Base-by-base conservation (phyloP, 345 rosid genomes). In the Anastatica hierochuntica region DNA sequence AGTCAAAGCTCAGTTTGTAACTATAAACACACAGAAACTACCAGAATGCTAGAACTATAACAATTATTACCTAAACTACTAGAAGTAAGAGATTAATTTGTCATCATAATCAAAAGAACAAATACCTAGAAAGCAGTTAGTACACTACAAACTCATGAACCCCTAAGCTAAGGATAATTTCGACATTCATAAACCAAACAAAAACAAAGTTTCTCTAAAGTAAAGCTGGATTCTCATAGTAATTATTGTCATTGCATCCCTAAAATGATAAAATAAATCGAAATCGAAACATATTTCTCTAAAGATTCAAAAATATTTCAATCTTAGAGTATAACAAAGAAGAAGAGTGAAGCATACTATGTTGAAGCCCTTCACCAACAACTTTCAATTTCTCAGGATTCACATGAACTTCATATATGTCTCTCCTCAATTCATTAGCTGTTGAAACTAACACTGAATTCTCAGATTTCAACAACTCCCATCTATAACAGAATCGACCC, bases 371-470 rank as follows among this genome's bases (percentile, higher is more conserved):
- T 68, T 80, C 84, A 58, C 88, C 84, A n/a, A 89, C 95, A 58
- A 88, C 95, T 75, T 83, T 84, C 75, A 84, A 56, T 62, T 79
- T 79, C 39, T 84, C 90, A 42, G 90, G 85, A 72, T 73, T 78
- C 1, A 79, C 48, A 35, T 68, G 74, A 46, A 71, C 23, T 0
- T 45, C 60, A 39, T 80, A 67, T 73, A 56, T 72, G 63, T 90
- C 95, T 58, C 58, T 74, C 44, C 96, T 58, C 76, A 76, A 26
- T 40, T 82, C 95, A 60, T 90, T 84, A 40, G 96, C 96, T 14
- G 96, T 84, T 26, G 96, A 82, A 14, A 92, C 95, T 53, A 24
- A 45, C 47, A 64, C 58, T 10, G 75, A 52, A 60, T 69, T 65
- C 60, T 74, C 89, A 13, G 62, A 59, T 13, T 36, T 62, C 18